Conservation (phyloP, 306 rosid species). For the Cicer cuneatum region DNA sequence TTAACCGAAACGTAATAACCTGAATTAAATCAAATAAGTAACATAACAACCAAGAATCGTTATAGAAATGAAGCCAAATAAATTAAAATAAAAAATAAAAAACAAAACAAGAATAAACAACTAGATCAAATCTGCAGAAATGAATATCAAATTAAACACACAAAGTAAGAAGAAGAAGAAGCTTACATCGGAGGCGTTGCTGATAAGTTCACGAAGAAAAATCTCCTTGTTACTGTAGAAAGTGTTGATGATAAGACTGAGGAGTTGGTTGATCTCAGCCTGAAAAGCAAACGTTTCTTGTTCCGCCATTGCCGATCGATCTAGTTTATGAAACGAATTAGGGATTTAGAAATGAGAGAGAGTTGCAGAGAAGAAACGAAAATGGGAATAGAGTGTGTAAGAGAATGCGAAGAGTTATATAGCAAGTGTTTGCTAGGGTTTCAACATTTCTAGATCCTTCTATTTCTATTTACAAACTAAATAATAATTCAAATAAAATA, state of each 20-base stretch:
- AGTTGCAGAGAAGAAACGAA: not conserved
- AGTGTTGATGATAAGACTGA: conserved; percentile 87
- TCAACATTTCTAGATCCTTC: conserved; percentile 43
- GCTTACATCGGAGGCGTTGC: conserved; percentile 80
- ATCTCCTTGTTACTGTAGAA: conserved; percentile 96
- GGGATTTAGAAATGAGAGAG: not conserved
- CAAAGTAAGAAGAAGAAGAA: not conserved
- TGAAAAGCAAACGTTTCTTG: conserved; percentile 85
- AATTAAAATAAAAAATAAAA: not conserved
- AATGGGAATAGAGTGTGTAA: not conserved
- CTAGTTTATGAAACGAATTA: not conserved
- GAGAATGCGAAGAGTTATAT: not conserved
- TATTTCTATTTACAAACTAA: not conserved
- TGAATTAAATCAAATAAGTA: not conserved
- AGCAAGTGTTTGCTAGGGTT: conserved; percentile 40
- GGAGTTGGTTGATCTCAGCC: conserved; percentile 95
- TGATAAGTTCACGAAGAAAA: conserved; percentile 84
- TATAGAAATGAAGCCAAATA: not conserved
- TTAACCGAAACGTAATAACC: not conserved
- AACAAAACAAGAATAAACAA: not conserved
- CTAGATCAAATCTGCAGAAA: not conserved
- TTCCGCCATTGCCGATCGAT: conserved; percentile 52
- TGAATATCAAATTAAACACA: not conserved
- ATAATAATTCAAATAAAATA: not conserved
- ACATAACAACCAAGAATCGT: not conserved